Evolutionary conservation across 163 green algal species (phyloP).

Genomic region (Volvox carteri): DNA sequence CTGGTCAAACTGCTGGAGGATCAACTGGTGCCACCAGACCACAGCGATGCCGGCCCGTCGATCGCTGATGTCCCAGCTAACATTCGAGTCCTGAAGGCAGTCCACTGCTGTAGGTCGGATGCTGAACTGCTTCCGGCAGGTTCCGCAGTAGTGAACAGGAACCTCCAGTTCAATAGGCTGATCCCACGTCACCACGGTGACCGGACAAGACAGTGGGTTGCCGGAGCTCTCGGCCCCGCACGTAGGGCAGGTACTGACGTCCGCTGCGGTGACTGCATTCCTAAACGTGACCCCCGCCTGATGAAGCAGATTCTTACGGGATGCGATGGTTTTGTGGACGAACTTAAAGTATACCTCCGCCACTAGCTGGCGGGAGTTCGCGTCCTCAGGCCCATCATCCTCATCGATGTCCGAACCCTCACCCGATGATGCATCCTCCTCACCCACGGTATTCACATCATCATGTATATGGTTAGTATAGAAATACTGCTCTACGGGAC

Average conservation of each 20-base stretch:
- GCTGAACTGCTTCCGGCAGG: neutral
- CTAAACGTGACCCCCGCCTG: neutral
- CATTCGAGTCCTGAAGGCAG: neutral
- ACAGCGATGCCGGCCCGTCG: neutral
- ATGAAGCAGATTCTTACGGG: neutral
- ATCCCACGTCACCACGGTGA: slow-evolving; percentile 16
- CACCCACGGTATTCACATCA: too few species aligned
- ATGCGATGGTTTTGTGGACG: neutral
- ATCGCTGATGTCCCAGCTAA: neutral
- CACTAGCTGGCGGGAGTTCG: too few species aligned
- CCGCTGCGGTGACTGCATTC: neutral
- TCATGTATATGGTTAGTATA: too few species aligned
- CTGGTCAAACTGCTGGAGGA: slow-evolving; percentile 13
- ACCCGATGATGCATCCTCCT: too few species aligned
- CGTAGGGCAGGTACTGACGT: slow-evolving; percentile 1
- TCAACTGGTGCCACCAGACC: neutral
- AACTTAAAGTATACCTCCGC: neutral
- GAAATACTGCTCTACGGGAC: too few species aligned
- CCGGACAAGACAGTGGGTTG: neutral
- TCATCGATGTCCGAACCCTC: too few species aligned
- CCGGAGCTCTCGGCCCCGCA: neutral
- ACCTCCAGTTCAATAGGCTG: neutral
- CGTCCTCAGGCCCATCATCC: too few species aligned
- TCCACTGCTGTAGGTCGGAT: neutral
- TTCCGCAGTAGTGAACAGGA: neutral